Percentiles rank a stretch among this genome's conserved stretches.
phyloP scores from a whole-genome alignment of 2,329 filamentous ascomycete genomes.

The Anisogramma anomala region DNA sequence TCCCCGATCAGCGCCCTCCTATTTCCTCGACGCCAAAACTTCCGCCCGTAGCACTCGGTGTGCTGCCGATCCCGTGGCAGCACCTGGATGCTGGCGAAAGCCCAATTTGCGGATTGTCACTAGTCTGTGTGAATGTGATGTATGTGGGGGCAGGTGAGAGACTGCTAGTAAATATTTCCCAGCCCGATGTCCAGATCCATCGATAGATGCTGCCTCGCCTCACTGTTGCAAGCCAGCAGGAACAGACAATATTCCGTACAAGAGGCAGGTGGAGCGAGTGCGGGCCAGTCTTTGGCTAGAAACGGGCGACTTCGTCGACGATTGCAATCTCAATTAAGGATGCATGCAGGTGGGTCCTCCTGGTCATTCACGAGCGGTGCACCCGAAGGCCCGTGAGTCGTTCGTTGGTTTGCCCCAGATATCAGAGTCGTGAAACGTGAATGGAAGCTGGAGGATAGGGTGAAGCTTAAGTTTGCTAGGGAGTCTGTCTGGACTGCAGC shows the following conservation, averaged over 20 bases:
- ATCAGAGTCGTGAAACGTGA: background rate
- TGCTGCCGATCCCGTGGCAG: background rate
- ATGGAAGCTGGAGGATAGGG: background rate
- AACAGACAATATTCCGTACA: background rate
- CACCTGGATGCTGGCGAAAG: background rate
- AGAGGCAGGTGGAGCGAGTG: background rate
- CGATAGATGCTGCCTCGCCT: constrained; percentile 6
- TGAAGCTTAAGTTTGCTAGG: too few species aligned
- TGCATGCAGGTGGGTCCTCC: constrained; percentile 12
- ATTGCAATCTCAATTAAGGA: constrained; percentile 14
- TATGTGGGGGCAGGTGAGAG: background rate
- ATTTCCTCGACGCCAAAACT: background rate
- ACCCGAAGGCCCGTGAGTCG: background rate
- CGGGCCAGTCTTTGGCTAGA: constrained; percentile 11
- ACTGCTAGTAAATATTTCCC: constrained; percentile 4
- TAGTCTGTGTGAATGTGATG: background rate
- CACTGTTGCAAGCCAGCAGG: background rate
- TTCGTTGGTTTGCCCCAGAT: background rate
- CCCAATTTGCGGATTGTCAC: background rate
- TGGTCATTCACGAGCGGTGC: constrained; percentile 5
- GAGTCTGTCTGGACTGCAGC: too few species aligned
- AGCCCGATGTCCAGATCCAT: constrained; percentile 8
- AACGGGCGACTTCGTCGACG: constrained; percentile 7
- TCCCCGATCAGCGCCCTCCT: background rate
- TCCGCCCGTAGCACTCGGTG: background rate